Evolutionary conservation across 352 stramenopile species (phyloP).

Genomic region (Achlya hypogyna): DNA sequence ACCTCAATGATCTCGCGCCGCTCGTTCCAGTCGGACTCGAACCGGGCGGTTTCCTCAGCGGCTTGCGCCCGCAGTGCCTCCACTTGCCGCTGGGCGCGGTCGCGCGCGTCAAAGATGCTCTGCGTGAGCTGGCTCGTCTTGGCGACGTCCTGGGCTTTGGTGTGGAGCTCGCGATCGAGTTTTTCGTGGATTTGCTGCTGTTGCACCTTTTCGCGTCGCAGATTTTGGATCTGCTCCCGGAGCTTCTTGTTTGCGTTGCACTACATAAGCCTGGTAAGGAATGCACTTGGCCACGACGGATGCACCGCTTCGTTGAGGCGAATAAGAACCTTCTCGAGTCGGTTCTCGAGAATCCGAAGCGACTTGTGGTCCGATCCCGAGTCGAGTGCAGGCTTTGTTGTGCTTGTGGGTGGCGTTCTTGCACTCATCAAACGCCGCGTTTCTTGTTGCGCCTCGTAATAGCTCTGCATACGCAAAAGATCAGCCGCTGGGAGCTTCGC

Average conservation of each 20-base stretch:
- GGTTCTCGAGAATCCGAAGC: slow-evolving; percentile 70
- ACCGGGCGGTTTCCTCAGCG: slow-evolving; percentile 69
- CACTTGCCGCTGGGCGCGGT: slow-evolving; percentile 77
- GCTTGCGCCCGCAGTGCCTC: slow-evolving; percentile 64
- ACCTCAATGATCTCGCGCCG: slow-evolving; percentile 76
- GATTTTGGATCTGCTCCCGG: slow-evolving; percentile 65
- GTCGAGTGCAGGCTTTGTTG: slow-evolving; percentile 4
- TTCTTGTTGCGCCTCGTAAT: slow-evolving; percentile 14
- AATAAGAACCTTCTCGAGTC: slow-evolving; percentile 74
- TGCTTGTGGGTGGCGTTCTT: not conserved
- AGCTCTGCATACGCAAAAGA: not conserved
- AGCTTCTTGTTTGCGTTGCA: slow-evolving; percentile 76
- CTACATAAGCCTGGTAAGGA: slow-evolving; percentile 18
- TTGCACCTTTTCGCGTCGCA: slow-evolving; percentile 71
- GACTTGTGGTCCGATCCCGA: slow-evolving; percentile 11
- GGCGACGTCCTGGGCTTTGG: slow-evolving; percentile 72
- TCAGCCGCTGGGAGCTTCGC: not conserved
- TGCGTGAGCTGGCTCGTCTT: slow-evolving; percentile 72
- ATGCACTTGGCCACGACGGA: not conserved
- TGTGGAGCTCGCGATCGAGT: slow-evolving; percentile 73
- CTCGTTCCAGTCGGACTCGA: slow-evolving; percentile 79
- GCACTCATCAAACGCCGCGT: slow-evolving; percentile 15
- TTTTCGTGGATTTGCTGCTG: slow-evolving; percentile 69
- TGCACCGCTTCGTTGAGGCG: slow-evolving; percentile 69
- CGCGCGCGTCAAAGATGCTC: slow-evolving; percentile 63